Conservation (phyloP, 768 basidiomycete species). For the Hypholoma sublateritium region DNA sequence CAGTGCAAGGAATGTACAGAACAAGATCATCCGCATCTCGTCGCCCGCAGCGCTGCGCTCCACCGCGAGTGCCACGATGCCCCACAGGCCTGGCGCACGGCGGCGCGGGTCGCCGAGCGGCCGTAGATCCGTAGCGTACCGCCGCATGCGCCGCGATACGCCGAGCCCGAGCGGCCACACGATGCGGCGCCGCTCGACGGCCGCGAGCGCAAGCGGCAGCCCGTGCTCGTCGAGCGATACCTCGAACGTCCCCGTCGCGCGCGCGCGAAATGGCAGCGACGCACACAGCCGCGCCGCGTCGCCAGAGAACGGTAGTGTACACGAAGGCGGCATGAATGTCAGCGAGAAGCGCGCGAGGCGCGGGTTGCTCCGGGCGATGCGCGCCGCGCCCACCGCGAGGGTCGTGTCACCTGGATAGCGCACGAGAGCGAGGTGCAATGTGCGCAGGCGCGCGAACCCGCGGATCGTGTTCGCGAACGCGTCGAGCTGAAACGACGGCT, state of each 20-base stretch:
- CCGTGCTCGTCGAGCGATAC: constrained; percentile 64
- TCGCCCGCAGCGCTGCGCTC: constrained; percentile 68
- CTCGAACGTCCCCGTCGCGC: constrained; percentile 54
- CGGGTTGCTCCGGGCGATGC: constrained; percentile 66
- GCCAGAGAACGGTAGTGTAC: constrained; percentile 50
- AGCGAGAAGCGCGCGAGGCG: constrained; percentile 64
- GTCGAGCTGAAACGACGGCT: constrained; percentile 72
- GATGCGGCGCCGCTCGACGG: constrained; percentile 45
- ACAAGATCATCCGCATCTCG: constrained; percentile 61
- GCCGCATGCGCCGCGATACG: constrained; percentile 32
- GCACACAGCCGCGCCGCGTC: constrained; percentile 38
- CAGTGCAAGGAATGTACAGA: constrained; percentile 47
- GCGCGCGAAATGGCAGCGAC: constrained; percentile 41
- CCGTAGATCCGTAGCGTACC: constrained; percentile 40
- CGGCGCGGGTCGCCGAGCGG: constrained; percentile 35
- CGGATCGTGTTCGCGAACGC: constrained; percentile 63
- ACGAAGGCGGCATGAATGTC: constrained; percentile 58
- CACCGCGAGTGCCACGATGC: constrained; percentile 43
- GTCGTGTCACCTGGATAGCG: constrained; percentile 64
- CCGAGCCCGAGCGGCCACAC: constrained; percentile 53
- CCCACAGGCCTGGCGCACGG: constrained; percentile 39
- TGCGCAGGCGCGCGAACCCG: constrained; percentile 61
- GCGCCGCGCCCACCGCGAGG: constrained; percentile 55
- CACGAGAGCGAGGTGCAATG: constrained; percentile 63
- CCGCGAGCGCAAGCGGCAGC: constrained; percentile 54